Base-by-base conservation (phyloP, 139 green algal species). In the Tetradesmus obliquus region DNA sequence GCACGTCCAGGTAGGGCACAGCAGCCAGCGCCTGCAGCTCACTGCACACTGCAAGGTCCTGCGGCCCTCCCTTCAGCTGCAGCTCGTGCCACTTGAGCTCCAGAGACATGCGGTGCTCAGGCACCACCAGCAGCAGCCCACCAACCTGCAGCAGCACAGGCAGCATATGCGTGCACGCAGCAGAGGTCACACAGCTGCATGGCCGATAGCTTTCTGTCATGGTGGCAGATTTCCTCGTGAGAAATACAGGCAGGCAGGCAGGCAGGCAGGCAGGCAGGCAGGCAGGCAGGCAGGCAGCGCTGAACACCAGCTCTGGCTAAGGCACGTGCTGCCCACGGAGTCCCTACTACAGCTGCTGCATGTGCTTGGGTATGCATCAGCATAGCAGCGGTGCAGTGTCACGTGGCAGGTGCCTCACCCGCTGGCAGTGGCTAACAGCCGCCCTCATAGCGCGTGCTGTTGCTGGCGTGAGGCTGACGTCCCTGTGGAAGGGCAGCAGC, bases 61-160 rank as follows among this genome's bases (percentile, higher is more conserved):
- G 72, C 1, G 62, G 5, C 19, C 82, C 10, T 15, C 6, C n/a
- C 91, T n/a, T 88, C n/a, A 7, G 62, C 51, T 83, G 72, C 58
- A 95, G 87, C 91, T 96, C 94, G n/a, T 93, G 76, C 1, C 84
- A 81, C 92, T 97, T 97, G 15, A 96, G 95, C 20, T 88, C 20
- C 19, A 96, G 91, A 1, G 95, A 97, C 13, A 94, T 66, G 3
- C 94, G 92, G 55, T 93, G 91, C 84, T 97, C 94, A 3, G 93
- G 94, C 3, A 92, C 93, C n/a, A 94, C 91, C 85, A 96, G 91
- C 90, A 96, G 90, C 66, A 97, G 51, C 8, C 95, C 93, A 69
- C 93, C 93, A 62, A 88, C 93, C 92, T 95, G 90, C 2, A 82
- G 72, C 32, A 74, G 58, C 20, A 72, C 69, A 90, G 54, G 45